Conservation (phyloP, 139 green algal genomes). For the Coccomyxa sp. region DNA sequence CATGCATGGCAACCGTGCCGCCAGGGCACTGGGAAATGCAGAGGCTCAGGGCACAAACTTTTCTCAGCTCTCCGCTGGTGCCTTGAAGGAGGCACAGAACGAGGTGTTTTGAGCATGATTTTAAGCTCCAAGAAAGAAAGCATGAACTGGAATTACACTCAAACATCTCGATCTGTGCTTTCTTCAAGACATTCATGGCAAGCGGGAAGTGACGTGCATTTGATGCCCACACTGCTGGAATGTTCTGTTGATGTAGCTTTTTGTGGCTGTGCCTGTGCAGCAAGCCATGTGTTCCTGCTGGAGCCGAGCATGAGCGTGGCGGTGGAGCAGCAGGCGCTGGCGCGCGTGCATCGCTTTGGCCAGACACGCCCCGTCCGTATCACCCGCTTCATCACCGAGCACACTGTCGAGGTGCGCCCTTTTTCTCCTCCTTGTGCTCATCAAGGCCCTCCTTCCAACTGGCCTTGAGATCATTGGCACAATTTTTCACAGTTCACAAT, state of each 20-base stretch:
- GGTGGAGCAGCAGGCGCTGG: conserved; percentile 45
- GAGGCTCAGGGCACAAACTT: too few species aligned
- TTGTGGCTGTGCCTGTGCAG: conserved; percentile 5
- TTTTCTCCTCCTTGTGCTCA: not conserved
- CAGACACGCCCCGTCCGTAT: conserved; percentile 33
- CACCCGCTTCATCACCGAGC: conserved; percentile 34
- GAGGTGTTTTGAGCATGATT: too few species aligned
- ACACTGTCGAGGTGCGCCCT: conserved; percentile 31
- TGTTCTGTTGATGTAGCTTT: not conserved
- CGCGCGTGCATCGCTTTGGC: conserved; percentile 45
- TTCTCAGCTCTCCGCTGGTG: too few species aligned
- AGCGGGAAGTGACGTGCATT: too few species aligned
- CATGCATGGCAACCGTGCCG: too few species aligned
- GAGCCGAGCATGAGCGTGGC: conserved; percentile 34
- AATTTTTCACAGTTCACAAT: not conserved
- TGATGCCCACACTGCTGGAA: too few species aligned
- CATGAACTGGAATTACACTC: too few species aligned
- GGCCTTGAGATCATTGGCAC: not conserved
- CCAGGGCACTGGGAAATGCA: too few species aligned
- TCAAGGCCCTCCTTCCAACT: not conserved
- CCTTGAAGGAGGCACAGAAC: too few species aligned
- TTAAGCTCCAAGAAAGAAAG: too few species aligned
- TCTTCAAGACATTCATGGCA: too few species aligned
- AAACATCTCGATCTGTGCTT: too few species aligned
- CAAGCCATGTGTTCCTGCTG: conserved; percentile 65